Conservation (phyloP, 2,329 filamentous ascomycete genomes). For the Huntiella omanensis region DNA sequence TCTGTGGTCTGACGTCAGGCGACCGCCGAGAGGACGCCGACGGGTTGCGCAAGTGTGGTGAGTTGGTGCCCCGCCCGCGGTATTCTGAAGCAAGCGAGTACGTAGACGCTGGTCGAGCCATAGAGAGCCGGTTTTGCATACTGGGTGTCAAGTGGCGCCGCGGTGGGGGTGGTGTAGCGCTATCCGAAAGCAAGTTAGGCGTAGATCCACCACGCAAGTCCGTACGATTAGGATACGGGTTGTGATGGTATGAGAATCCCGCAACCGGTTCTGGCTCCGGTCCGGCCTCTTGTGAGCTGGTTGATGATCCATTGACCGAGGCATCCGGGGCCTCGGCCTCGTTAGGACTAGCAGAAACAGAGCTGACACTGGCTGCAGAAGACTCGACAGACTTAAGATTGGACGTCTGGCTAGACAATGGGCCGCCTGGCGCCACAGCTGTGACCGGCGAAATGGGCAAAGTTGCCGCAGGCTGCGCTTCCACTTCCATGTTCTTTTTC, state of each 20-base stretch:
- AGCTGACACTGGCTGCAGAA: conserved; percentile 38
- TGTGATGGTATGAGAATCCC: conserved; percentile 45
- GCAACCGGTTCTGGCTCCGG: conserved; percentile 29
- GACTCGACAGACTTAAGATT: conserved; percentile 27
- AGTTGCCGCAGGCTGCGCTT: neutral
- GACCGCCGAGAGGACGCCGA: conserved; percentile 34
- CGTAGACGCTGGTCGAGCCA: conserved; percentile 53
- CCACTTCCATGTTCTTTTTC: neutral
- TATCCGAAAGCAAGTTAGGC: conserved; percentile 31
- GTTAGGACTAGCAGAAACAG: conserved; percentile 32
- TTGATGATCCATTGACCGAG: conserved; percentile 22
- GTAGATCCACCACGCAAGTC: conserved; percentile 28
- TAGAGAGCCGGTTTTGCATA: conserved; percentile 34
- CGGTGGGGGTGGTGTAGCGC: conserved; percentile 26
- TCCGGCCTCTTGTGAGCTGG: conserved; percentile 31
- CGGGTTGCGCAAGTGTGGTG: conserved; percentile 26
- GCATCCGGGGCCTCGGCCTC: conserved; percentile 25
- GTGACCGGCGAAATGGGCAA: neutral
- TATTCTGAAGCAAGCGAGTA: conserved; percentile 60
- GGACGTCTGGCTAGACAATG: neutral
- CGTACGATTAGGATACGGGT: conserved; percentile 25
- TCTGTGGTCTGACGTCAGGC: conserved; percentile 32
- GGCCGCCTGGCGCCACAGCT: neutral
- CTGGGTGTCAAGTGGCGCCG: conserved; percentile 45
- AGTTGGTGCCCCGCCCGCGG: conserved; percentile 32